Evolutionary conservation across 371 early-diverging fungal species (phyloP).

Genomic region (Apophysomyces ossiformis): DNA sequence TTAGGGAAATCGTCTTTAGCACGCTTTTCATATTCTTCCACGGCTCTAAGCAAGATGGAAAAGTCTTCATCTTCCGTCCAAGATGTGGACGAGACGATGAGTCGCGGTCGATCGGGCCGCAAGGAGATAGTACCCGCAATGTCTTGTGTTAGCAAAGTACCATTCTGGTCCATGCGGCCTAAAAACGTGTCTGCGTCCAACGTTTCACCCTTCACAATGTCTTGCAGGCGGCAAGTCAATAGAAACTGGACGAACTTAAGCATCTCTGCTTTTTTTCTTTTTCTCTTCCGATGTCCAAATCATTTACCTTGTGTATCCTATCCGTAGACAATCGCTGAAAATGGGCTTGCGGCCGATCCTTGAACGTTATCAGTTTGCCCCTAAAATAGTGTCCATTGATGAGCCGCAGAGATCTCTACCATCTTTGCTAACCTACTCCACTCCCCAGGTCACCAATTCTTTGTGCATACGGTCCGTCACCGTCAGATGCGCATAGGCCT

Average conservation of each 20-base stretch:
- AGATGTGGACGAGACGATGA: slow-evolving; percentile 90
- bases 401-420: not conserved
- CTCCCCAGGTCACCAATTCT: slow-evolving; percentile 68
- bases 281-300: slow-evolving; percentile 11
- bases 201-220: slow-evolving; percentile 44
- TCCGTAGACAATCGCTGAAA: slow-evolving; percentile 62
- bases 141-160: slow-evolving; percentile 51
- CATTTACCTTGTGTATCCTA: slow-evolving; percentile 64
- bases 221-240: slow-evolving; percentile 38
- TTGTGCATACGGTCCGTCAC: slow-evolving; percentile 88
- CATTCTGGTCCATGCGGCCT: slow-evolving; percentile 25
- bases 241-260: slow-evolving; percentile 33
- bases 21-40: slow-evolving; percentile 57
- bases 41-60: slow-evolving; percentile 74
- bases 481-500: slow-evolving; percentile 82
- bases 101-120: slow-evolving; percentile 62
- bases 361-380: slow-evolving; percentile 69
- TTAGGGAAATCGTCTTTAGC: slow-evolving; percentile 52
- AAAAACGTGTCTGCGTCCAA: slow-evolving; percentile 28
- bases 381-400: slow-evolving; percentile 28
- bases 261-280: not conserved
- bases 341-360: slow-evolving; percentile 75
- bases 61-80: slow-evolving; percentile 98
- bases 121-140: slow-evolving; percentile 31
- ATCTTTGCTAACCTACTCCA: slow-evolving; percentile 37